Evolutionary conservation across 179 eudicot genomes (phyloP), one percentile per base, ranked within the genome.

Genomic region (Spinacia oleracea): DNA sequence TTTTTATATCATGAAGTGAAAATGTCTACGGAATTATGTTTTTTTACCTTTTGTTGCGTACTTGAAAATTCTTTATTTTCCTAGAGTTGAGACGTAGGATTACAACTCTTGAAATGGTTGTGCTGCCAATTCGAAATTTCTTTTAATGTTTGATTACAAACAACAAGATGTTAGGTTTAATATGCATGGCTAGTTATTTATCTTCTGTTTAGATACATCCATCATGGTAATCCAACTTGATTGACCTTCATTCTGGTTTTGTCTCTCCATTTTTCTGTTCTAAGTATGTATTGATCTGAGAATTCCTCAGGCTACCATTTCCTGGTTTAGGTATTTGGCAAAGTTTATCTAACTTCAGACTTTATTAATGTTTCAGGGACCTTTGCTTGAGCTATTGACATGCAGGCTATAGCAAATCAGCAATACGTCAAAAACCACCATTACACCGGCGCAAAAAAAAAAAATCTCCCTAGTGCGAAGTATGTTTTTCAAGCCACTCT

Each of bases 301-400:
- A 46, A 69, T 68, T n/a, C 18, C 0, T 1, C 42, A 40, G 18
- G 4, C 3, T 58, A 58, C 1, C 18, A 67, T 18, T 68, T 18
- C 29, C n/a, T n/a, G n/a, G n/a, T n/a, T 12, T 18, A 21, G n/a
- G n/a, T n/a, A 10, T 64, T 5, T 64, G 42, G 69, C 69, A 34
- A 32, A 32, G 69, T 15, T 31, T 15, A 8, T 29, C 14, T 9
- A 45, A 63, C 34, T 27, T 11, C 68, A 63, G 11, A 56, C 27
- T 21, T 58, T 56, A 9, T 58, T 20, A 5, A 58, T n/a, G 63
- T 23, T n/a, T 58, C 63, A 58, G 31, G 31, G 10, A 25, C 18
- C 59, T 27, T 70, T 70, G 74, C 38, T 46, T 27, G 38, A 45
- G 59, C 38, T 48, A 45, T 15, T 71, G 16, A 71, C 58, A 46